These are phyloP conservation scores for Gentiana straminea DNA, from an alignment of 257 asterid species.

Conservation along the genomic window DNA sequence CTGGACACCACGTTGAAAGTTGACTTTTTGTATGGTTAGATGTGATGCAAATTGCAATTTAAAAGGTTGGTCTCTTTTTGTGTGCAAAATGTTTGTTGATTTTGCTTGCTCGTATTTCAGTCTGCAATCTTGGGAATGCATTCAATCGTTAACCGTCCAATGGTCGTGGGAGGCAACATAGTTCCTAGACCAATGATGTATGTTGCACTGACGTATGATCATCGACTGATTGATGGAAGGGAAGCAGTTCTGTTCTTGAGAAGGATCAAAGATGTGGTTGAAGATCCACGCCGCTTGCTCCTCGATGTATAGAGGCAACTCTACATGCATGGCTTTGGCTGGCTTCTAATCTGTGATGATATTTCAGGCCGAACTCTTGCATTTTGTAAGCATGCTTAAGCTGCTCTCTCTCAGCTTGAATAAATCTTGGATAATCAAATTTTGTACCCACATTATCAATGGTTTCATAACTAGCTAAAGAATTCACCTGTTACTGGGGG, in stretches of 20 bases:
- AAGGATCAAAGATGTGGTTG: constrained; percentile 92
- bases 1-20: too few species aligned
- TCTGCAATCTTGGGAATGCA: constrained; percentile 98
- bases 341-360: background rate
- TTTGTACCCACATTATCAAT: constrained; percentile 1
- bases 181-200: constrained; percentile 97
- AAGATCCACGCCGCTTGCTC: constrained; percentile 93
- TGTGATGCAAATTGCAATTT: too few species aligned
- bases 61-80: background rate
- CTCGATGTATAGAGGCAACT: constrained; percentile 48
- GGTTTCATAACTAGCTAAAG: background rate
- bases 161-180: constrained; percentile 85
- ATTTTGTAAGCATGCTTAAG: background rate
- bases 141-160: constrained; percentile 88
- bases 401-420: too few species aligned
- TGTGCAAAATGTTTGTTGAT: background rate
- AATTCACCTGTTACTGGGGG: too few species aligned
- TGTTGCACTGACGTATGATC: constrained; percentile 89
- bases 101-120: constrained; percentile 28
- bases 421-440: background rate
- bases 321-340: background rate
- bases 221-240: constrained; percentile 93
- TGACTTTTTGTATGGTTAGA: too few species aligned
- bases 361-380: too few species aligned
- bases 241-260: constrained; percentile 91